Evolutionary conservation across 192 early-diverging fungal genomes (phyloP), one percentile per base, ranked within the genome.

Genomic region (Coemansia erecta): DNA sequence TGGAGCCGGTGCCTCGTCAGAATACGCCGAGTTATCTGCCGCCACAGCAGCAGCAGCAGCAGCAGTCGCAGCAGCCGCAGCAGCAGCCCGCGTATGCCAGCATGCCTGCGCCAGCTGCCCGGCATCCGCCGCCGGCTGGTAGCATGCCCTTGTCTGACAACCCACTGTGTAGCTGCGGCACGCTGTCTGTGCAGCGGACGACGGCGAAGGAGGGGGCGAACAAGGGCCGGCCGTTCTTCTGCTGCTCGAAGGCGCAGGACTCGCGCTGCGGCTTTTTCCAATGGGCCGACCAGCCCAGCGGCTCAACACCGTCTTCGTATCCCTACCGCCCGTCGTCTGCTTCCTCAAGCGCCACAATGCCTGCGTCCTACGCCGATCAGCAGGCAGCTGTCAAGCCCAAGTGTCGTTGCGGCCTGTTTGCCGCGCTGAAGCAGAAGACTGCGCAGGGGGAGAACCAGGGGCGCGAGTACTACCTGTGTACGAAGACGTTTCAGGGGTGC

Each of bases 191-290:
- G 4, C 70, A 73, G 39, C 64, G 80, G 28, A 57, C 69, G 6
- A 76, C 76, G 11, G 50, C 49, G 0, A 84, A 83, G 26, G 84
- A 85, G 19, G 77, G 81, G 0, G 64, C 77, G 31, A 87, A 87
- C 66, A 81, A 83, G 61, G 84, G 82, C n/a, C 76, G 83, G 15
- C 24, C 73, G 9, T 87, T 87, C 48, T 83, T 61, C 41, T 70
- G 40, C 4, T 87, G 85, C 44, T 55, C 71, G 13, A 64, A 72
- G 19, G 40, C 58, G 2, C 53, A 58, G 18, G 75, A 79, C 0
- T 19, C 70, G 0, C 57, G 54, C 0, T 90, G 87, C 49, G 63
- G 57, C 5, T 90, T 77, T 52, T 88, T 90, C 61, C 41, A 70
- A 21, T 88, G 87, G 88, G 74, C 64, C 8, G 88, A 90, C 50